phyloP scores from a whole-genome alignment of 306 rosid species.

The Sechiopsis laciniata region DNA sequence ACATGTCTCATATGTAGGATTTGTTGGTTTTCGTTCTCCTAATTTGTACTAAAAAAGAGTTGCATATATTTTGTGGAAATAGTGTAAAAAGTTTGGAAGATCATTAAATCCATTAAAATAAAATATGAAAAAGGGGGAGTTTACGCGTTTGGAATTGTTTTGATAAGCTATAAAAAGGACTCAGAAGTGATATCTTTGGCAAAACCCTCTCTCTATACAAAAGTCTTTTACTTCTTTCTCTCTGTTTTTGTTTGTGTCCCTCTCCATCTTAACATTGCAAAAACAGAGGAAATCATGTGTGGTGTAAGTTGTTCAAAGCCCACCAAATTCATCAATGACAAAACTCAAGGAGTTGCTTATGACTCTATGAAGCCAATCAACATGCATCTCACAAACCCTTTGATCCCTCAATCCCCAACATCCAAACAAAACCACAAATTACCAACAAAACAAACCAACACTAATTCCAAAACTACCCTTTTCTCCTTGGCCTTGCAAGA shows the following conservation, averaged over 20 bases:
- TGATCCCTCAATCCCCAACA: conserved; percentile 30
- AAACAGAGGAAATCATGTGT: neutral
- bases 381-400: neutral
- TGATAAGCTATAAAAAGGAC: conserved; percentile 8
- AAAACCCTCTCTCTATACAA: neutral
- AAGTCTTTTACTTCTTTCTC: neutral
- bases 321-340: neutral
- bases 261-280: neutral
- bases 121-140: neutral
- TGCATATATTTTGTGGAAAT: too few relatives aligned
- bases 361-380: neutral
- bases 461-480: conserved; percentile 4
- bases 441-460: neutral
- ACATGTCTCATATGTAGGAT: too few relatives aligned
- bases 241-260: neutral
- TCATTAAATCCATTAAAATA: too few relatives aligned
- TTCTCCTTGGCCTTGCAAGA: conserved; percentile 35
- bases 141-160: neutral
- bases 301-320: neutral
- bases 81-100: too few relatives aligned
- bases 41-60: too few relatives aligned
- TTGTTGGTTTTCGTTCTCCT: too few relatives aligned
- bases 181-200: neutral
- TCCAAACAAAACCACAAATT: conserved; percentile 1
- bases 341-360: neutral